Conservation (phyloP, 371 early-diverging fungal species). For the Neoconidiobolus thromboides region DNA sequence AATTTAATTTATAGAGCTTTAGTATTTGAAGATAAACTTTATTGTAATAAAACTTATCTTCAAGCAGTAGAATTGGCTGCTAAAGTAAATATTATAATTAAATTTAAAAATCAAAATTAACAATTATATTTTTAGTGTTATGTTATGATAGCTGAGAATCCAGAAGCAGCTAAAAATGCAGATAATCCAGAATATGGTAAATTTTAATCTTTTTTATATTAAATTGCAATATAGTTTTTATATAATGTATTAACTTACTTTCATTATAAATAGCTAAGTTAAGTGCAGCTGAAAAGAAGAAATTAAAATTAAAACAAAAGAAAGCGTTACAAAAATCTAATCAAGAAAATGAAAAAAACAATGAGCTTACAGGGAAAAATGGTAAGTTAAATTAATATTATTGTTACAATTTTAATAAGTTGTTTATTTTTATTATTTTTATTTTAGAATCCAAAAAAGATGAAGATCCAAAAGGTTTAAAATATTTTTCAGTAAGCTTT, state of each 20-base stretch:
- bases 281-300: constrained; percentile 41
- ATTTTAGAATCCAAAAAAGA: constrained; percentile 12
- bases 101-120: neutral
- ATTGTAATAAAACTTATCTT: constrained; percentile 45
- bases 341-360: constrained; percentile 16
- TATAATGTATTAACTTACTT: neutral
- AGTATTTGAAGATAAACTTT: constrained; percentile 53
- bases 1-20: constrained; percentile 24
- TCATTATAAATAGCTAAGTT: constrained; percentile 18
- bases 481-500: constrained; percentile 6
- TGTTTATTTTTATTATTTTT: neutral
- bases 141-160: constrained; percentile 40
- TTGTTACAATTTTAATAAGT: neutral
- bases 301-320: constrained; percentile 18
- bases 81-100: constrained; percentile 11
- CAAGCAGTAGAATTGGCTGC: constrained; percentile 61
- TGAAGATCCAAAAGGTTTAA: constrained; percentile 17
- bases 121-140: constrained; percentile 20
- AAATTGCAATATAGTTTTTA: neutral
- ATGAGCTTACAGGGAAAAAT: constrained; percentile 7
- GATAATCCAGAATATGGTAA: constrained; percentile 12
- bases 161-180: constrained; percentile 18
- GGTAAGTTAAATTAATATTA: neutral
- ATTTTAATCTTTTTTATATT: neutral
- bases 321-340: constrained; percentile 17